A percentile compares a stretch with the other conserved stretches of the same genome.
Evolutionary conservation across 257 asterid species (phyloP).

Genomic region (Anisodus acutangulus): DNA sequence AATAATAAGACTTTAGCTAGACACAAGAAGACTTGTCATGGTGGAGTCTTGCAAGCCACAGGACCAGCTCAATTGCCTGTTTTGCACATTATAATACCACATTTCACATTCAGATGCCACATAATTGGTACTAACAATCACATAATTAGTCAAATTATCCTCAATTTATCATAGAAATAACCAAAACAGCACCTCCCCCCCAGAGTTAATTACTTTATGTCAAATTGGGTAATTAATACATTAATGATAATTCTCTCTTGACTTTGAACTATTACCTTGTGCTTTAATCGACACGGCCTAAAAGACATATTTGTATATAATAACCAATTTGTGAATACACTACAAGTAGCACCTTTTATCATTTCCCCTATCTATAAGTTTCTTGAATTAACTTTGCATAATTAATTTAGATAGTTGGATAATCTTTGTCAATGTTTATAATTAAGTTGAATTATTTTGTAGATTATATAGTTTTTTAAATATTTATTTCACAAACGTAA

Average conservation of each 20-base stretch:
- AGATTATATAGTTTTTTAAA: neutral
- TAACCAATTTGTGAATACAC: neutral
- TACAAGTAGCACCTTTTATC: neutral
- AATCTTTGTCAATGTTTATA: neutral
- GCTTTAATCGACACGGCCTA: neutral
- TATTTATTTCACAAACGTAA: neutral
- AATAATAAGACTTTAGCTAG: constrained; percentile 50
- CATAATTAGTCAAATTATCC: neutral
- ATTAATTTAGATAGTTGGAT: neutral
- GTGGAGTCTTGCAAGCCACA: constrained; percentile 51
- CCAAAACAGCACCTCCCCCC: neutral
- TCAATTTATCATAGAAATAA: constrained; percentile 9
- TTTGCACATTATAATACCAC: constrained; percentile 29
- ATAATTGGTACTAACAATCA: neutral
- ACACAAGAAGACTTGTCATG: constrained; percentile 47
- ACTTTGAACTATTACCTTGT: neutral
- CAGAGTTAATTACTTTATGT: neutral
- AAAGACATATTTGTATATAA: neutral
- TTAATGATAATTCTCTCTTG: neutral
- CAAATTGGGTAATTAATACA: neutral
- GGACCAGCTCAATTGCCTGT: constrained; percentile 38
- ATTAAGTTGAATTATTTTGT: neutral
- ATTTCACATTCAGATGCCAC: neutral
- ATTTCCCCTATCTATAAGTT: neutral
- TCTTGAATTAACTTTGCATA: neutral